Conservation (phyloP, 805 yeast genomes). For the Saccharomycopsis sp. region DNA sequence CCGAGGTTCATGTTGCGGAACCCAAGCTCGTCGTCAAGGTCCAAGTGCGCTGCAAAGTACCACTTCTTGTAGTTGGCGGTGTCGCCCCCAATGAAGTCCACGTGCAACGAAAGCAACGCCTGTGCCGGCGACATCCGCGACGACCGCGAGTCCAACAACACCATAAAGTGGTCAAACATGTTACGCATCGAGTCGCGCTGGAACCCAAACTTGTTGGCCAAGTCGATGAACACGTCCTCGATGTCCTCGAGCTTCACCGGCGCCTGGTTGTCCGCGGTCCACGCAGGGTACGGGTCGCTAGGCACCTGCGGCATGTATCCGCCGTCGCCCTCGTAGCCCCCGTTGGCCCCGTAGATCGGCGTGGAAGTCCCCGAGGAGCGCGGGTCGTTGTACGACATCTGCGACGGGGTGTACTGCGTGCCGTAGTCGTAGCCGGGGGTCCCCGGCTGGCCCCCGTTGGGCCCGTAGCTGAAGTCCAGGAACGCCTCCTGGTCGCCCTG, state of each 20-base stretch:
- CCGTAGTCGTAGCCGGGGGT: conserved; percentile 59
- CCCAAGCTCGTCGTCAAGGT: conserved; percentile 78
- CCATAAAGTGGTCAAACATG: conserved; percentile 84
- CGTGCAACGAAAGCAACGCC: conserved; percentile 74
- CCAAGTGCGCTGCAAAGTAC: conserved; percentile 86
- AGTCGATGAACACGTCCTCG: conserved; percentile 79
- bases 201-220: conserved; percentile 79
- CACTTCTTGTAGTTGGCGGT: conserved; percentile 79
- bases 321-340: conserved; percentile 26
- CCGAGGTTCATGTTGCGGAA: conserved; percentile 76
- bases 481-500: conserved; percentile 53
- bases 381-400: conserved; percentile 78
- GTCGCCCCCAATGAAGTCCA: conserved; percentile 86
- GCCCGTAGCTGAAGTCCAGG: conserved; percentile 61
- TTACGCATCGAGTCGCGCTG: conserved; percentile 92
- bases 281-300: conserved; percentile 96
- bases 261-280: conserved; percentile 95
- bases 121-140: conserved; percentile 88
- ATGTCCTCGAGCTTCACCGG: conserved; percentile 79
- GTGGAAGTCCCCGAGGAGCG: conserved; percentile 92
- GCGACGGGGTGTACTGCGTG: conserved; percentile 76
- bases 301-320: conserved; percentile 63
- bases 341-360: conserved; percentile 74
- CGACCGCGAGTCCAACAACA: conserved; percentile 72
- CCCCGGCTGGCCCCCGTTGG: conserved; percentile 44